A percentile compares a stretch with the other conserved stretches of the same genome.
Conservation (phyloP, 306 rosid species). For the Gleditsia sinensis region DNA sequence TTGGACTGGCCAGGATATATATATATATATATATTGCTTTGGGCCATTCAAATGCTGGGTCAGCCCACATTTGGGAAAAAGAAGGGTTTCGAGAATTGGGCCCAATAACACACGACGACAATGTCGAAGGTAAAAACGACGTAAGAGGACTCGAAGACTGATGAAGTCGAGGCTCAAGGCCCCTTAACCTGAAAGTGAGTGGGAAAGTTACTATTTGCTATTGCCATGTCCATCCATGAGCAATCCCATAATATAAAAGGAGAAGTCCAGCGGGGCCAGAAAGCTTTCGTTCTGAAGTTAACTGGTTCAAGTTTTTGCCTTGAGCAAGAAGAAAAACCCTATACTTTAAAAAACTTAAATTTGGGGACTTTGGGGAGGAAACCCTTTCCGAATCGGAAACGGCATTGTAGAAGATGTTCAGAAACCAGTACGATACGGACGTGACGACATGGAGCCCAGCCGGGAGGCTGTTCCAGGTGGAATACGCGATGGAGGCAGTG, state of each 20-base stretch:
- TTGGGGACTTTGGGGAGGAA: neutral
- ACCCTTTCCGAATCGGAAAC: neutral
- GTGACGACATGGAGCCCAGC: constrained; percentile 94
- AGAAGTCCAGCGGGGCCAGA: no score
- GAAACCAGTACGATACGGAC: constrained; percentile 91
- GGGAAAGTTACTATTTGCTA: no score
- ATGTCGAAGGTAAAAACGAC: neutral
- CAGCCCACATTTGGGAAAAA: neutral
- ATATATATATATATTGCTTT: no score
- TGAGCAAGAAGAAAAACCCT: constrained; percentile 1
- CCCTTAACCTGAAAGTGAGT: no score
- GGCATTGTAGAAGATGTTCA: constrained; percentile 52
- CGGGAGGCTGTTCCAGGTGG: constrained; percentile 90
- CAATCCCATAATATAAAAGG: no score
- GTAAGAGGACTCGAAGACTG: no score
- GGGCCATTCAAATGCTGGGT: no score
- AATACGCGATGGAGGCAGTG: constrained; percentile 97
- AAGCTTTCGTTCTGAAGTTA: no score
- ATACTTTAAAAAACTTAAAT: neutral
- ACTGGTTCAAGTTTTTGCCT: neutral
- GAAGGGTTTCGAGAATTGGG: neutral
- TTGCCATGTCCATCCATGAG: no score
- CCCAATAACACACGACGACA: neutral
- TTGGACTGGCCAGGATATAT: no score
- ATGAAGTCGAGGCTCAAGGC: no score